Percentiles rank a stretch among this genome's conserved stretches.
These are phyloP conservation scores for Aotearoamyces nothofagi DNA, from an alignment of 2,329 filamentous ascomycete genomes.

Conservation along the genomic window DNA sequence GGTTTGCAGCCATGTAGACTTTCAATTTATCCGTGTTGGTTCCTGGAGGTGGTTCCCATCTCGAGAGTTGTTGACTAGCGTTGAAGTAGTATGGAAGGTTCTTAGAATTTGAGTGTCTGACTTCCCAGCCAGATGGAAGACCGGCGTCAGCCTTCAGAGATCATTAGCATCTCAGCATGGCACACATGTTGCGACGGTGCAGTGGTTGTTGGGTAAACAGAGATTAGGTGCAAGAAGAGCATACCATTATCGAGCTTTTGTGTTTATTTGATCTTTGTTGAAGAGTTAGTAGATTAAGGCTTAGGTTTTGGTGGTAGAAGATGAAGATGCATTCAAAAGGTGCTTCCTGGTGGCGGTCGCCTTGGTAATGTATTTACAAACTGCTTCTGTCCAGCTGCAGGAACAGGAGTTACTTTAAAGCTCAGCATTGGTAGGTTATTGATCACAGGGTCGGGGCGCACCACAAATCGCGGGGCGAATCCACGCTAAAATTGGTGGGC, in stretches of 20 bases:
- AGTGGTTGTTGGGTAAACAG: background rate
- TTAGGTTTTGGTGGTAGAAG: too few relatives aligned
- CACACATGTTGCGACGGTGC: background rate
- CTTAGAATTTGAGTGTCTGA: conserved; percentile 95
- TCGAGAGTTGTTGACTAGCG: conserved; percentile 66
- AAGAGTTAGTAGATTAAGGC: too few relatives aligned
- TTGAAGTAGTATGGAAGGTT: conserved; percentile 99
- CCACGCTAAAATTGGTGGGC: too few relatives aligned
- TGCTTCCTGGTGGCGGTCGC: too few relatives aligned
- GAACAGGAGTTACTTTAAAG: too few relatives aligned
- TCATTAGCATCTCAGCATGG: conserved; percentile 7
- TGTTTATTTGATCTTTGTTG: conserved; percentile 3
- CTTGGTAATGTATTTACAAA: too few relatives aligned
- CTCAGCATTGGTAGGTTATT: too few relatives aligned
- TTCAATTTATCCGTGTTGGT: conserved; percentile 90
- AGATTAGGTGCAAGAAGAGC: conserved; percentile 3
- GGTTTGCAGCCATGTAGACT: conserved; percentile 80
- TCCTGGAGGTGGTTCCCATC: conserved; percentile 83
- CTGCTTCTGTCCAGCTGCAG: too few relatives aligned
- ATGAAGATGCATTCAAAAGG: too few relatives aligned
- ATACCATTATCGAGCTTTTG: conserved; percentile 8
- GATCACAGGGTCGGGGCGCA: too few relatives aligned
- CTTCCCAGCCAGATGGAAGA: conserved; percentile 80
- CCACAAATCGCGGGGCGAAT: too few relatives aligned
- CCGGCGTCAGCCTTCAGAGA: conserved; percentile 53